Conservation (phyloP, 1,284 basidiomycete species). For the Peniophora sp. region DNA sequence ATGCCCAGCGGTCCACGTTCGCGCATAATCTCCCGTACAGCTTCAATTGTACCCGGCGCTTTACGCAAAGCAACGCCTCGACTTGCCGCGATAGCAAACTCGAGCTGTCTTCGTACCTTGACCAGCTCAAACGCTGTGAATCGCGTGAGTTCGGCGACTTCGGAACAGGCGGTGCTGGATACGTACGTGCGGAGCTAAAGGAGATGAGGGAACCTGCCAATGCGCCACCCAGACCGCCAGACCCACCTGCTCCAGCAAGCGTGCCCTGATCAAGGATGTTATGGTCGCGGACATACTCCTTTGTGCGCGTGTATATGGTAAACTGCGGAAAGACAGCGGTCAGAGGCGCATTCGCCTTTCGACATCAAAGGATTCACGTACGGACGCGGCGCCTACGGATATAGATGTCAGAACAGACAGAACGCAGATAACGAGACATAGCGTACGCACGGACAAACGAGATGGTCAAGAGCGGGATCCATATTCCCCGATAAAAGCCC, state of each 20-base stretch:
- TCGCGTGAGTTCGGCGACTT: conserved; percentile 1
- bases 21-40: conserved; percentile 65
- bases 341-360: no score
- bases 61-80: conserved; percentile 62
- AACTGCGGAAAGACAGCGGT: conserved; percentile 30
- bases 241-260: conserved; percentile 63
- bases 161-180: neutral
- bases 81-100: conserved; percentile 84
- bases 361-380: no score
- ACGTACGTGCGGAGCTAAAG: conserved; percentile 78
- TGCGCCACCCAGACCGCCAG: conserved; percentile 71
- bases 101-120: conserved; percentile 90
- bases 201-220: conserved; percentile 80
- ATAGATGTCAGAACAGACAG: conserved; percentile 7
- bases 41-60: conserved; percentile 65
- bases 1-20: conserved; percentile 63
- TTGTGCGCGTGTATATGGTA: conserved; percentile 88
- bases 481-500: conserved; percentile 87
- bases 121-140: conserved; percentile 85
- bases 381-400: conserved; percentile 64
- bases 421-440: conserved; percentile 1
- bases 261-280: conserved; percentile 49
- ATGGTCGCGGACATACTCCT: conserved; percentile 67
- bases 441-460: conserved; percentile 82
- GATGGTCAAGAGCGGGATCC: conserved; percentile 94